Percentiles rank a stretch among this genome's conserved stretches.
These are phyloP conservation scores for Eucalyptus erythrocorys DNA, from an alignment of 345 rosid species.

Conservation along the genomic window DNA sequence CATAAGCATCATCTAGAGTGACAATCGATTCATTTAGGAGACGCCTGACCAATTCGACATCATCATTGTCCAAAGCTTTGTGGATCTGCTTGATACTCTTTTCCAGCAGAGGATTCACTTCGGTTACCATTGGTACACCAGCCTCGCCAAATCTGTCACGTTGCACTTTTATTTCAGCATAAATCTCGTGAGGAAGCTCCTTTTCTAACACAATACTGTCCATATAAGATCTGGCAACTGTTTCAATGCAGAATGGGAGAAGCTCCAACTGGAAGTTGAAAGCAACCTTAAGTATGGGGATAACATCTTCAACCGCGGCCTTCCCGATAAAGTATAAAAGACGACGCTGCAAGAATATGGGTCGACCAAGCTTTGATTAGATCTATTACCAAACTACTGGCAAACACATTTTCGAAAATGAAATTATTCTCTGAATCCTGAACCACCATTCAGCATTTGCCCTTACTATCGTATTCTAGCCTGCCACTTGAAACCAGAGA, in stretches of 20 bases:
- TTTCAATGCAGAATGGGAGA: constrained; percentile 6
- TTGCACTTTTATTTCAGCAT: constrained; percentile 1
- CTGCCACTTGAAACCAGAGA: not conserved
- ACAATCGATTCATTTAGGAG: constrained; percentile 18
- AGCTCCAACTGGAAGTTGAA: constrained; percentile 21
- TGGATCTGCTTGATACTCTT: constrained; percentile 21
- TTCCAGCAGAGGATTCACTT: not conserved
- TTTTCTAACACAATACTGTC: constrained; percentile 10
- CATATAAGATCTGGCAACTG: constrained; percentile 17
- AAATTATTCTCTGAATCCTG: not conserved
- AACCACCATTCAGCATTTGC: not conserved
- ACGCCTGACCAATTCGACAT: constrained; percentile 16
- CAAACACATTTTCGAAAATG: not conserved
- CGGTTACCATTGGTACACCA: not conserved
- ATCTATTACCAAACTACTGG: not conserved
- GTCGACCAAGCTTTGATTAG: not conserved
- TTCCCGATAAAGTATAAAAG: constrained; percentile 18
- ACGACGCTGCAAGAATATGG: constrained; percentile 19
- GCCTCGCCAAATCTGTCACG: not conserved
- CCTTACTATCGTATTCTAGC: not conserved
- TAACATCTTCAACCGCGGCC: constrained; percentile 24
- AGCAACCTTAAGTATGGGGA: constrained; percentile 25
- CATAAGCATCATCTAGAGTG: constrained; percentile 20
- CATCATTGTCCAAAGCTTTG: constrained; percentile 35
- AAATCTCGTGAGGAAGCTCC: constrained; percentile 17